Evolutionary conservation across 83 land plant genomes (phyloP).

Genomic region (Picea abies): DNA sequence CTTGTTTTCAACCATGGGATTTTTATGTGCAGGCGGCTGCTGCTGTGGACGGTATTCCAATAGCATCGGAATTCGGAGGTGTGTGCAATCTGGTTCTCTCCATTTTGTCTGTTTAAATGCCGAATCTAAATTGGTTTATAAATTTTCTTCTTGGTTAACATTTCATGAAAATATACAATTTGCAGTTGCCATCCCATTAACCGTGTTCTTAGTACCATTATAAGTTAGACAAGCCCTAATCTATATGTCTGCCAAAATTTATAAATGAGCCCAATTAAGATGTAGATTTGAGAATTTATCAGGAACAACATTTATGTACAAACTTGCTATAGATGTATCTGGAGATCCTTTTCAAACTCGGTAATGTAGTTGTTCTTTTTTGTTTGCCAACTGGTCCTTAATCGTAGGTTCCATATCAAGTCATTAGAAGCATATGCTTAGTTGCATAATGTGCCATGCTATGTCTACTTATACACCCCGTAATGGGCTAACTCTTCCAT

Average conservation of each 20-base stretch:
- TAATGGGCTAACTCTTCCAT: background rate
- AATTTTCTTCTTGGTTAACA: background rate
- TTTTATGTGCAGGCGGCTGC: background rate
- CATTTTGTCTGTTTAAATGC: background rate
- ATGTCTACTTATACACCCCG: background rate
- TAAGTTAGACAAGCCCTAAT: background rate
- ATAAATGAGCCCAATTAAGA: background rate
- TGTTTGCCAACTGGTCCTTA: background rate
- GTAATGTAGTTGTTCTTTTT: background rate
- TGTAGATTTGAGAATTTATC: too few relatives aligned
- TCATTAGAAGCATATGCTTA: background rate
- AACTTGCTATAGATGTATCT: background rate
- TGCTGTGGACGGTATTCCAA: background rate
- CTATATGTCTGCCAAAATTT: background rate
- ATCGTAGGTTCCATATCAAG: too few relatives aligned
- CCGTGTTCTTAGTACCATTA: background rate
- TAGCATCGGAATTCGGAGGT: background rate
- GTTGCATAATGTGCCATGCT: background rate
- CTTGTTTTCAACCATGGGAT: background rate
- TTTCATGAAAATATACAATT: background rate
- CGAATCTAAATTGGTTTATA: background rate
- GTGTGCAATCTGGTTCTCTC: background rate
- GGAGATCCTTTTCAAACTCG: background rate
- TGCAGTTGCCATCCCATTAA: background rate
- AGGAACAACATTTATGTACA: too few relatives aligned